phyloP scores from a whole-genome alignment of 352 stramenopile genomes.

The Globisporangium uncinulatum region DNA sequence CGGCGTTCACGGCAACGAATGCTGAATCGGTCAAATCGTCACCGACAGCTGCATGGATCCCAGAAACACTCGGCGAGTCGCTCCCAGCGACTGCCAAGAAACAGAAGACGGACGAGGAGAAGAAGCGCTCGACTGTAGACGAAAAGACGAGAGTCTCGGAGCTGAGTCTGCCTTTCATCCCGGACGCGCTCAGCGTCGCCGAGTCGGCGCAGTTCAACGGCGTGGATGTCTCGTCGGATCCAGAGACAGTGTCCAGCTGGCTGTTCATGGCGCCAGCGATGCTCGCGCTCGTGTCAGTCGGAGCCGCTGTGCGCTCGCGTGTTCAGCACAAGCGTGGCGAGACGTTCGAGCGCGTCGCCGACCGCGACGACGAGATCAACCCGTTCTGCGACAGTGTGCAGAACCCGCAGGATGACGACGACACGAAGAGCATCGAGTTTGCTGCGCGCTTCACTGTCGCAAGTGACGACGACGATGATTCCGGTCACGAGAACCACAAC shows the following conservation, averaged over 20 bases:
- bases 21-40: too few relatives aligned
- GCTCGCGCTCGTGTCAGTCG: constrained; percentile 35
- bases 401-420: constrained; percentile 20
- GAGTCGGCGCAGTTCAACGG: constrained; percentile 7
- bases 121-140: background rate
- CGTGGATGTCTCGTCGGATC: background rate
- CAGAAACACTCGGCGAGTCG: too few relatives aligned
- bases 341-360: constrained; percentile 35
- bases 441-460: constrained; percentile 23
- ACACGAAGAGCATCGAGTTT: constrained; percentile 26
- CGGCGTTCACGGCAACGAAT: too few relatives aligned
- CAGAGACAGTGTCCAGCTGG: constrained; percentile 32
- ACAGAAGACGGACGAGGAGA: background rate
- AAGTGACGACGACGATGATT: constrained; percentile 12
- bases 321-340: background rate
- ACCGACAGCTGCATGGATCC: too few relatives aligned
- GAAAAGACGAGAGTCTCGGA: background rate
- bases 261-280: constrained; percentile 35
- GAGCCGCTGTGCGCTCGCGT: constrained; percentile 25
- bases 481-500: background rate
- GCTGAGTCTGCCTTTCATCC: constrained; percentile 10
- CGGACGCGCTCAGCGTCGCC: constrained; percentile 16
- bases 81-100: too few relatives aligned
- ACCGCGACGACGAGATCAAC: constrained; percentile 66
- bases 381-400: constrained; percentile 42